These are phyloP conservation scores for Multifurca ochricompacta DNA, from an alignment of 768 basidiomycete species.

Conservation along the genomic window DNA sequence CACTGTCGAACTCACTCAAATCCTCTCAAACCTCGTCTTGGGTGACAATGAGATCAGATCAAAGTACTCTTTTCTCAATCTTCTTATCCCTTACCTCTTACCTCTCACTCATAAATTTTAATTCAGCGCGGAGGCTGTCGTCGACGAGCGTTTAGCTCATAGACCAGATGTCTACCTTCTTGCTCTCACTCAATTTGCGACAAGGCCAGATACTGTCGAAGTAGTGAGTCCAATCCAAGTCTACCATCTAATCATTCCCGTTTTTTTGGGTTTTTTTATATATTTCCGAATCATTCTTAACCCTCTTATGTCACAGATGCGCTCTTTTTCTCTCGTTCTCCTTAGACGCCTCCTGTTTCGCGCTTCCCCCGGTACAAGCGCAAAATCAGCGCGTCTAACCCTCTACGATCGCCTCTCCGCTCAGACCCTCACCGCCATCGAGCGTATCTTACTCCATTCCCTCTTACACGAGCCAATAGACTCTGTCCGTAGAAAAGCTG, in stretches of 20 bases:
- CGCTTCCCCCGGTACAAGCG: slow-evolving; percentile 33
- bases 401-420: slow-evolving; percentile 73
- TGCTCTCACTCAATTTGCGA: slow-evolving; percentile 72
- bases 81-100: background rate
- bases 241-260: too few species aligned
- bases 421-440: slow-evolving; percentile 56
- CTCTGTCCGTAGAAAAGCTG: slow-evolving; percentile 59
- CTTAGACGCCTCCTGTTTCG: slow-evolving; percentile 74
- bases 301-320: slow-evolving; percentile 46
- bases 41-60: slow-evolving; percentile 79
- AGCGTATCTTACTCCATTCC: slow-evolving; percentile 64
- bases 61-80: slow-evolving; percentile 35
- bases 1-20: slow-evolving; percentile 69
- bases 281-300: background rate
- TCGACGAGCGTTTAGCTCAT: slow-evolving; percentile 70
- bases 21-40: slow-evolving; percentile 74
- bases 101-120: background rate
- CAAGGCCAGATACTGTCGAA: slow-evolving; percentile 61
- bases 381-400: slow-evolving; percentile 38
- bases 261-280: too few species aligned
- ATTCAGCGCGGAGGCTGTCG: slow-evolving; percentile 68
- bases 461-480: slow-evolving; percentile 52
- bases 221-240: slow-evolving; percentile 46
- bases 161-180: slow-evolving; percentile 75
- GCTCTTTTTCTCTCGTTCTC: slow-evolving; percentile 76